phyloP scores from a whole-genome alignment of 306 rosid species.

The Glycine tomentella region DNA sequence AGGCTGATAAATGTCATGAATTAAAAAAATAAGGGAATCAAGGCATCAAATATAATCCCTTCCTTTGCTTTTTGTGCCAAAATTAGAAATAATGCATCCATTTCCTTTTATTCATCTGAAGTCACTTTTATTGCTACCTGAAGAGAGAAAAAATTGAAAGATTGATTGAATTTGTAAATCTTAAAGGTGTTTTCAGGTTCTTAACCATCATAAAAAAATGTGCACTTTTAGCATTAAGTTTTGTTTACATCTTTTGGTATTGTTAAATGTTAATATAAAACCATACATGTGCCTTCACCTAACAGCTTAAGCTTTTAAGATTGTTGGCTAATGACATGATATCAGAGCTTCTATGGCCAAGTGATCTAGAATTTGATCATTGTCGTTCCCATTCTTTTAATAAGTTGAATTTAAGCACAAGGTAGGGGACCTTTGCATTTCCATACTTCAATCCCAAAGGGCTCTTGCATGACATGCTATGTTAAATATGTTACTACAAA shows the following conservation, averaged over 20 bases:
- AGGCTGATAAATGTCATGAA: background rate
- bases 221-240: background rate
- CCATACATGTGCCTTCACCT: background rate
- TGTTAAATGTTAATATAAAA: background rate
- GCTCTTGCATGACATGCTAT: background rate
- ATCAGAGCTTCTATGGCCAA: background rate
- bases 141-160: background rate
- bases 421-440: constrained; percentile 5
- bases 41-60: constrained; percentile 13
- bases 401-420: constrained; percentile 13
- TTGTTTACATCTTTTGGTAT: background rate
- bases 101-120: constrained; percentile 22
- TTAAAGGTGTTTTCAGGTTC: background rate
- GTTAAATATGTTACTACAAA: background rate
- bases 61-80: constrained; percentile 36
- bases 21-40: constrained; percentile 1
- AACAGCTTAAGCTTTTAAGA: background rate
- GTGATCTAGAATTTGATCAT: background rate
- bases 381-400: background rate
- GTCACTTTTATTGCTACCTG: background rate
- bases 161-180: background rate
- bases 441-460: constrained; percentile 1
- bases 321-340: background rate
- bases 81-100: constrained; percentile 25
- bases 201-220: background rate